These are phyloP conservation scores for Plasmodium blacklocki DNA, from an alignment of 169 alveolate species.

Conservation along the genomic window DNA sequence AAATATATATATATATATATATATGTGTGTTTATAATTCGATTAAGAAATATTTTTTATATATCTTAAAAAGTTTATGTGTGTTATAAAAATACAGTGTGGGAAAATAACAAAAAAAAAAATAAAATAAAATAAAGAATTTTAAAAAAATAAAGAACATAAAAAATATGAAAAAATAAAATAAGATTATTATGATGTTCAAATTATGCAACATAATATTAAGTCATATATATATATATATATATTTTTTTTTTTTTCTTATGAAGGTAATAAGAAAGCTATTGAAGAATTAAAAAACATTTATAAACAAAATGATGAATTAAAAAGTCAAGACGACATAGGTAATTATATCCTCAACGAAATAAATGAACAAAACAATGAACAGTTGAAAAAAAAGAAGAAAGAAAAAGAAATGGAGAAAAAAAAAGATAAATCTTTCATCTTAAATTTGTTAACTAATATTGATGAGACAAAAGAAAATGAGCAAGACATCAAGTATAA, in stretches of 20 bases:
- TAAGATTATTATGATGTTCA: background rate
- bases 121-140: too few species aligned
- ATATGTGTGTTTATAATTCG: background rate
- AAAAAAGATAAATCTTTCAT: conserved; percentile 64
- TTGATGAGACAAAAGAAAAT: conserved; percentile 56
- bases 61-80: background rate
- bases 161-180: background rate
- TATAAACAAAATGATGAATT: conserved; percentile 47
- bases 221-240: too few species aligned
- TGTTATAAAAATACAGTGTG: too few species aligned
- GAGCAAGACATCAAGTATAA: conserved; percentile 32
- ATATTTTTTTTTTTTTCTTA: background rate
- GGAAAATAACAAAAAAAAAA: too few species aligned
- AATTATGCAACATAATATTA: too few species aligned
- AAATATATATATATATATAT: background rate
- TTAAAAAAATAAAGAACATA: too few species aligned
- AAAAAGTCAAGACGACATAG: conserved; percentile 16
- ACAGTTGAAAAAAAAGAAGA: conserved; percentile 37
- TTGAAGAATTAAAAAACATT: conserved; percentile 46
- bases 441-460: conserved; percentile 42
- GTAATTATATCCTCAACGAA: conserved; percentile 39
- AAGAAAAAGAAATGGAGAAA: conserved; percentile 49
- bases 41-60: background rate
- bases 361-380: conserved; percentile 39
- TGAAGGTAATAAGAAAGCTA: conserved; percentile 40